phyloP scores from a whole-genome alignment of 768 basidiomycete genomes.

The Tulasnella sp. region DNA sequence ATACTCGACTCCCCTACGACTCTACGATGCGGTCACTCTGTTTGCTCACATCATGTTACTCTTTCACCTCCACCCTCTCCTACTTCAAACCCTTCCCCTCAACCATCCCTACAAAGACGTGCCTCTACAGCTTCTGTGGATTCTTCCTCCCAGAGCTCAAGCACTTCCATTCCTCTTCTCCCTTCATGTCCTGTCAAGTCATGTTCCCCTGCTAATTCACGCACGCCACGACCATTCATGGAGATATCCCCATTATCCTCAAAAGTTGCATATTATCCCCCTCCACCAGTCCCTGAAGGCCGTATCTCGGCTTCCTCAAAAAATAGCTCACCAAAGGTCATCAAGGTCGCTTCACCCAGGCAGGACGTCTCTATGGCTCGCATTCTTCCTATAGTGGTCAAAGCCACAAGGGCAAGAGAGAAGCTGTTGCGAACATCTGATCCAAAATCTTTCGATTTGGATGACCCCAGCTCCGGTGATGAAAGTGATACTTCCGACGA shows the following conservation, averaged over 20 bases:
- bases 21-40: conserved; percentile 71
- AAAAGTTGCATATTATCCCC: conserved; percentile 4
- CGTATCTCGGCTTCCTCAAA: conserved; percentile 16
- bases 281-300: not conserved
- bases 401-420: conserved; percentile 17
- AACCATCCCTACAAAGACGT: not conserved
- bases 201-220: no score
- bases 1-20: conserved; percentile 37
- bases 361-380: conserved; percentile 49
- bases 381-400: conserved; percentile 35
- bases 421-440: conserved; percentile 14
- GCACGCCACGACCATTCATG: no score
- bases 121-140: not conserved
- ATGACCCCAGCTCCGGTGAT: conserved; percentile 26
- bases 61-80: not conserved
- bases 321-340: conserved; percentile 7
- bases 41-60: conserved; percentile 48
- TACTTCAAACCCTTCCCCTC: conserved; percentile 7
- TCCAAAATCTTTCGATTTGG: conserved; percentile 21
- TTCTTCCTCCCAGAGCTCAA: not conserved
- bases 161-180: not conserved
- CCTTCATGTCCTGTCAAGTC: no score
- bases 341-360: conserved; percentile 14
- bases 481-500: conserved; percentile 20
- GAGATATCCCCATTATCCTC: not conserved